Base-by-base conservation (phyloP, 1,284 basidiomycete species). In the Ganoderma meredithae region DNA sequence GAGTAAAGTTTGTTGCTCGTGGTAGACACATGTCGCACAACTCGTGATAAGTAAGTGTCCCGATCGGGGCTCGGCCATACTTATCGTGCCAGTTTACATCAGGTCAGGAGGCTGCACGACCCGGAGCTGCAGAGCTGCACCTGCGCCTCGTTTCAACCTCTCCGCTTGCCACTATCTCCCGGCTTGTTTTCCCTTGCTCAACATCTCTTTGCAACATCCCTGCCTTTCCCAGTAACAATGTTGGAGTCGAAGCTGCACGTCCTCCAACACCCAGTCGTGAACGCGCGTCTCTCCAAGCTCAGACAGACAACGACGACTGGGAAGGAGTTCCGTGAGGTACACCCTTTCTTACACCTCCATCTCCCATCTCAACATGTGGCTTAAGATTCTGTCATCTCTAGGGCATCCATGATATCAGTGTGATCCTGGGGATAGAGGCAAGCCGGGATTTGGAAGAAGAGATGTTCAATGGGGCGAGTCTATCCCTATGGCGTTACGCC, bases 291-390 rank as follows among this genome's bases (percentile, higher is more conserved):
- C 64, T 90, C 92, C 12, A 89, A 90, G 76, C 83, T 96, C 58
- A 84, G 94, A 63, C 83, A 89, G 77, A 79, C 82, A 55, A 82
- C 82, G 10, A 94, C 93, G 2, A 82, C 81, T 17, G 77, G 92
- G 12, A 92, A 92, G 77, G 91, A 93, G 75, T 95, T 96, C 77
- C 89, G 94, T 41, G 90, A 93, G 83, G 91, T 93, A 58, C 63
- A n/a, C 52, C 31, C 6, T 41, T 3, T 55, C 22, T 0, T 39
- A 9, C 47, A 15, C 33, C 31, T 31, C 31, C 31, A 13, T 8
- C 3, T 33, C 27, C 39, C 8, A 17, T 36, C 43, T 19, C 41
- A 53, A 53, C 52, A 53, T 22, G 2, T 4, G 41, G 6, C 7
- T 25, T 33, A 52, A 43, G n/a, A 17, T 47, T 36, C 49, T 10